Base-by-base conservation (phyloP, 148 eudicot genomes). In the Silene uniflora region DNA sequence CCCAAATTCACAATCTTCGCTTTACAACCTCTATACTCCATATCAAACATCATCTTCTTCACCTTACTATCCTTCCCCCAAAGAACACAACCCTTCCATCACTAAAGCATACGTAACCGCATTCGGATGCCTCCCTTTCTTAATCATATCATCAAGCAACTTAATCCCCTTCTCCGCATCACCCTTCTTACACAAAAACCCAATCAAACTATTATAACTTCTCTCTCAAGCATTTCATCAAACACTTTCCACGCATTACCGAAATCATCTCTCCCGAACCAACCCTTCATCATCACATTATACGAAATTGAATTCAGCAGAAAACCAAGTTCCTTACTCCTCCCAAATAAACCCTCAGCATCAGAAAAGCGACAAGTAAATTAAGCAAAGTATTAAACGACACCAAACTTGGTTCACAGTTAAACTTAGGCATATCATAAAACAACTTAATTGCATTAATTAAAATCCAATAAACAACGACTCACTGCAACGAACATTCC, bases 31-130 rank as follows among this genome's bases (percentile, higher is more conserved):
- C 81, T 85, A 64, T 90, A 92, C 81, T 92, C 97, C 98, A 92
- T 95, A 80, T 92, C 97, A 83, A 95, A 92, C 97, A 95, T 90
- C 86, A 92, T 49, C 81, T 91, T 94, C 86, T 88, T 88, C 0
- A 97, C 97, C 76, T 92, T 96, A 39, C 83, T 73, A 75, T 76
- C 79, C 82, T 83, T 87, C n/a, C 71, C 90, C 89, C 35, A 80
- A 61, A 18, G 78, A 78, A 82, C 98, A 95, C 76, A 89, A 80
- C 35, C 96, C 98, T 77, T 86, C 89, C 98, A 95, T 95, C 77
- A 95, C 75, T 73, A 89, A 73, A 1, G 87, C 86, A 80, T 88
- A 95, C 0, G 93, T 88, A 19, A 90, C 89, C 0, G 88, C 87
- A 81, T 90, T 91, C 0, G 96, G 88, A 8, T 23, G 76, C 42